Percentiles rank a stretch among this genome's conserved stretches.
These are phyloP conservation scores for Corylus avellana DNA, from an alignment of 306 rosid genomes.

Conservation along the genomic window DNA sequence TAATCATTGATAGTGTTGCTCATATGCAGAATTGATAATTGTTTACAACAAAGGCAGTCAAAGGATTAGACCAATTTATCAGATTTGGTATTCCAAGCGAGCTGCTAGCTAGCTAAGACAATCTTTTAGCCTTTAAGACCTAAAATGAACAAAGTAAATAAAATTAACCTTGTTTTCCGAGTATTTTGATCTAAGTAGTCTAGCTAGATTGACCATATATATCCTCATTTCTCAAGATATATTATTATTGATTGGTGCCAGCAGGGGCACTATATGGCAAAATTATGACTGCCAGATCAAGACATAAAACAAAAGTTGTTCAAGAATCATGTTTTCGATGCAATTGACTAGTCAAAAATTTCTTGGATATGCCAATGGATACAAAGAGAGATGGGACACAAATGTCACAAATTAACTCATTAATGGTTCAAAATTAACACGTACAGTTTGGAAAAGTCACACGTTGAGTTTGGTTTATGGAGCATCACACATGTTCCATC, in stretches of 20 bases:
- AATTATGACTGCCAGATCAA: neutral
- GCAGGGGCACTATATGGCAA: neutral
- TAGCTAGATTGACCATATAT: neutral
- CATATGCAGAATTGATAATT: neutral
- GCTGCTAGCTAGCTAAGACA: neutral
- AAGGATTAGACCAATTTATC: neutral
- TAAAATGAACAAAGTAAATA: neutral
- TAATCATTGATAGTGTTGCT: neutral
- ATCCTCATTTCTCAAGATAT: neutral
- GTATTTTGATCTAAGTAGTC: neutral
- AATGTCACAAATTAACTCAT: no score
- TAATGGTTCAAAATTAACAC: neutral
- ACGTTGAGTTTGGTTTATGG: slow-evolving; percentile 1
- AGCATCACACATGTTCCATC: slow-evolving; percentile 15
- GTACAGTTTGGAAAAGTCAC: neutral
- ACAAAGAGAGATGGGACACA: neutral
- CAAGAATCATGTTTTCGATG: slow-evolving; percentile 11
- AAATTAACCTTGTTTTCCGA: neutral
- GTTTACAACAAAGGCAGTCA: slow-evolving; percentile 17
- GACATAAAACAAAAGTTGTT: neutral
- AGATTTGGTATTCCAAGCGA: neutral
- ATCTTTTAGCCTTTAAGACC: slow-evolving; percentile 1
- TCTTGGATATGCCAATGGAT: neutral
- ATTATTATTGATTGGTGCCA: neutral
- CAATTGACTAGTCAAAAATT: neutral